Evolutionary conservation across 176 grass and related monocot genomes (phyloP).

Genomic region (Stipa capillata): DNA sequence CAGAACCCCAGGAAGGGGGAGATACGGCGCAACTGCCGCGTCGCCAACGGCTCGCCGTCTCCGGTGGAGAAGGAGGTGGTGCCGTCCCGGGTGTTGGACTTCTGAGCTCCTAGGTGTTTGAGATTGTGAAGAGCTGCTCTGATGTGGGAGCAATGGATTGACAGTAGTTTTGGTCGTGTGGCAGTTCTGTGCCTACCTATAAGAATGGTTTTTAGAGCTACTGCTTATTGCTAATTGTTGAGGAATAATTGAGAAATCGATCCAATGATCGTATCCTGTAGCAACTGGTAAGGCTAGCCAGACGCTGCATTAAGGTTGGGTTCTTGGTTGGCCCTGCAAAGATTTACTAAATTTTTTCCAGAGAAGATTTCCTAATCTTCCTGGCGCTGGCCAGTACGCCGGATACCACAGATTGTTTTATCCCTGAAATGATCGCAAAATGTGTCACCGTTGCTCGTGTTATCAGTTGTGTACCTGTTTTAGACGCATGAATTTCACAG

Average conservation of each 20-base stretch:
- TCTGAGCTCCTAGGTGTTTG: slow-evolving; percentile 24
- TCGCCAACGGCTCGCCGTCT: slow-evolving; percentile 37
- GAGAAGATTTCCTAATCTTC: too few species aligned
- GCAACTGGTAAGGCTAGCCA: not conserved
- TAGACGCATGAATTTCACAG: not conserved
- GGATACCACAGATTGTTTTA: too few species aligned
- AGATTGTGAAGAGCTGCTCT: too few species aligned
- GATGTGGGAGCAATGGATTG: not conserved
- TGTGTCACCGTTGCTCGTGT: too few species aligned
- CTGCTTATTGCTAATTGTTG: slow-evolving; percentile 9
- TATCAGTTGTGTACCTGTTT: not conserved
- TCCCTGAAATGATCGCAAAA: not conserved
- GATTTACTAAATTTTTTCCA: too few species aligned
- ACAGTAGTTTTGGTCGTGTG: slow-evolving; percentile 13
- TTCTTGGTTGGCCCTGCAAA: not conserved
- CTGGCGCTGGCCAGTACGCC: too few species aligned
- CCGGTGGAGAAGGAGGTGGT: not conserved
- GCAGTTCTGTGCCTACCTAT: slow-evolving; percentile 3
- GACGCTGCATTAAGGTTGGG: not conserved
- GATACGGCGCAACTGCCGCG: slow-evolving; percentile 69
- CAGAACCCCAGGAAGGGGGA: slow-evolving; percentile 69
- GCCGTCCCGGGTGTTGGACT: not conserved
- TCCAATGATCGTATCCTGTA: too few species aligned
- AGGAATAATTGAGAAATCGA: slow-evolving; percentile 27
- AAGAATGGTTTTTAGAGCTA: slow-evolving; percentile 2